A percentile compares a stretch with the other conserved stretches of the same genome.
Conservation (phyloP, 331 rosid genomes). For the Acacia pycnantha region DNA sequence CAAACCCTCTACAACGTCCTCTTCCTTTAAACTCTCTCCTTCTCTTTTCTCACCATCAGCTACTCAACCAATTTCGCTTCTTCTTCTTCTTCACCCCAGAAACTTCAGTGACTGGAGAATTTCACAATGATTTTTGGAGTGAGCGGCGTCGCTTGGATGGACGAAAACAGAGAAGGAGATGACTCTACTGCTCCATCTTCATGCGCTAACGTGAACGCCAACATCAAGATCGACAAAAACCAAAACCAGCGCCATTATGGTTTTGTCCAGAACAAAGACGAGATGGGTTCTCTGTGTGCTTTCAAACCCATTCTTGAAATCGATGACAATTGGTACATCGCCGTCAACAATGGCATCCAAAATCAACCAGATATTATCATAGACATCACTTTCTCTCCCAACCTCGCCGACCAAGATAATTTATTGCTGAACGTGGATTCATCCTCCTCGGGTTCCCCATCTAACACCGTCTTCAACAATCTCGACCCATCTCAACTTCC, state of each 20-base stretch:
- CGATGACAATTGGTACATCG: too few species aligned
- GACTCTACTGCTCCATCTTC: conserved; percentile 33
- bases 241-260: conserved; percentile 10
- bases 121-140: conserved; percentile 42
- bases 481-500: too few species aligned
- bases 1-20: conserved; percentile 18
- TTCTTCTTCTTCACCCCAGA: neutral
- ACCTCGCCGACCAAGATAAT: too few species aligned
- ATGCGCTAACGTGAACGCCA: conserved; percentile 36
- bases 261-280: too few species aligned
- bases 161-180: conserved; percentile 36
- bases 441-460: too few species aligned
- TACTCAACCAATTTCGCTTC: neutral
- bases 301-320: too few species aligned
- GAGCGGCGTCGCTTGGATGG: conserved; percentile 49
- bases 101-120: neutral
- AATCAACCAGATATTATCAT: too few species aligned
- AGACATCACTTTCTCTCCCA: too few species aligned
- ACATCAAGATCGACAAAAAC: neutral
- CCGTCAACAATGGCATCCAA: too few species aligned
- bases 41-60: neutral
- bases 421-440: too few species aligned
- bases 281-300: too few species aligned
- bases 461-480: too few species aligned
- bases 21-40: neutral